These are phyloP conservation scores for Schizosaccharomyces osmophilus DNA, from an alignment of 805 yeast species.

Conservation along the genomic window DNA sequence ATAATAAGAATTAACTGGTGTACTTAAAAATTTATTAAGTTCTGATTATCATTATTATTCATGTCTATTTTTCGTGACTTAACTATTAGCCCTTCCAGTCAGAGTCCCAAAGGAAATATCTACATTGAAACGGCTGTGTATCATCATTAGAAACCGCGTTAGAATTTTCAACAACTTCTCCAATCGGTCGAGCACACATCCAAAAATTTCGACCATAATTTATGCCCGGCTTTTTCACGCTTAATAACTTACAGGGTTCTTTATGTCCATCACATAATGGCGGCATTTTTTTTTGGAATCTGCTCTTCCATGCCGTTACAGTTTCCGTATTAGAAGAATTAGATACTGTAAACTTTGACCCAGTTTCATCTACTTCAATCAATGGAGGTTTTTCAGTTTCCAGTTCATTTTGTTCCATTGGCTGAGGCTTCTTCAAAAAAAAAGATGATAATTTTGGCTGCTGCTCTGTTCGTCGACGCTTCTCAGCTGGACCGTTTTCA, in stretches of 20 bases:
- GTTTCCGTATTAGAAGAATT: background rate
- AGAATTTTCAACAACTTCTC: slow-evolving; percentile 6
- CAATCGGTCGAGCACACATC: slow-evolving; percentile 14
- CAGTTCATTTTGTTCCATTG: background rate
- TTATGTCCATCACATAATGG: slow-evolving; percentile 14
- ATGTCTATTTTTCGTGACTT: background rate
- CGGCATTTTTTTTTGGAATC: slow-evolving; percentile 1
- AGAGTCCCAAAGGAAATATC: slow-evolving; percentile 15
- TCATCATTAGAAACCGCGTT: slow-evolving; percentile 3
- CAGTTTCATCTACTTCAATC: background rate
- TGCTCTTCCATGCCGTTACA: background rate
- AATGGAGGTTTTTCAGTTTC: background rate
- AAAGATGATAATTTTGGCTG: background rate
- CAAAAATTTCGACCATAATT: slow-evolving; percentile 18
- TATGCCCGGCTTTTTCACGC: slow-evolving; percentile 14
- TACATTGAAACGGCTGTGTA: slow-evolving; percentile 11
- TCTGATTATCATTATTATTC: background rate
- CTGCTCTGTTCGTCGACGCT: background rate
- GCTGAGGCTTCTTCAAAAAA: background rate
- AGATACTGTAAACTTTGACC: background rate
- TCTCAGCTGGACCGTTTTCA: background rate
- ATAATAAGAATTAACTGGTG: background rate
- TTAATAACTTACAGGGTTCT: slow-evolving; percentile 14
- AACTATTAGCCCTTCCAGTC: background rate
- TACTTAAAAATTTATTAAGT: too few species aligned